Percentiles rank a stretch among this genome's conserved stretches.
These are phyloP conservation scores for Decorospora gaudefroyi DNA, from an alignment of 2,329 filamentous ascomycete species.

Conservation along the genomic window DNA sequence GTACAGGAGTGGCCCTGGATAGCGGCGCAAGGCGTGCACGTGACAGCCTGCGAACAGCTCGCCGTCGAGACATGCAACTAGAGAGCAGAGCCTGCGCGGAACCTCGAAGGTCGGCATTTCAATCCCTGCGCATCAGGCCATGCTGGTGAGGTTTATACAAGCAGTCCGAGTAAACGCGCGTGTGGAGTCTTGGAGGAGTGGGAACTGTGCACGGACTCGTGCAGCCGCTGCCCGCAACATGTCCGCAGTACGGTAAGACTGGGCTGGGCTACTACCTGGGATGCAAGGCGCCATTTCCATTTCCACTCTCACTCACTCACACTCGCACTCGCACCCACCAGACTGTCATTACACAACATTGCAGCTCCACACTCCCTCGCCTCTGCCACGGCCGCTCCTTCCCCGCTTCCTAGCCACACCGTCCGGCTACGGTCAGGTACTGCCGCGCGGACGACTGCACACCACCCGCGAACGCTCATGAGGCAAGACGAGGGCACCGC, in stretches of 20 bases:
- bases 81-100: constrained; percentile 11
- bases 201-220: constrained; percentile 11
- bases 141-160: constrained; percentile 27
- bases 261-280: too few relatives aligned
- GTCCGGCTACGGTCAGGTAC: constrained; percentile 20
- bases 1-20: constrained; percentile 24
- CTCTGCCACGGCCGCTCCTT: constrained; percentile 17
- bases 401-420: constrained; percentile 18
- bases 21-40: constrained; percentile 27
- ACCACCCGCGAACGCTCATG: constrained; percentile 37
- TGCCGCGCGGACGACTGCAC: constrained; percentile 19
- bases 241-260: too few relatives aligned
- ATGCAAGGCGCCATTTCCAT: constrained; percentile 9
- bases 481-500: constrained; percentile 38
- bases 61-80: constrained; percentile 14
- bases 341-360: constrained; percentile 9
- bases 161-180: not conserved
- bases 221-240: constrained; percentile 11
- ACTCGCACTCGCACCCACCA: not conserved
- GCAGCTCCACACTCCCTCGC: constrained; percentile 21
- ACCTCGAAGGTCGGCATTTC: constrained; percentile 13
- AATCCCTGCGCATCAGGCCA: constrained; percentile 31
- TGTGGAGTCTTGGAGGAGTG: constrained; percentile 1
- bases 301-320: constrained; percentile 8
- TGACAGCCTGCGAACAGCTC: constrained; percentile 23